Percentiles rank a stretch among this genome's conserved stretches.
phyloP scores from a whole-genome alignment of 2,329 filamentous ascomycete genomes.

The Scytalidium sp. region DNA sequence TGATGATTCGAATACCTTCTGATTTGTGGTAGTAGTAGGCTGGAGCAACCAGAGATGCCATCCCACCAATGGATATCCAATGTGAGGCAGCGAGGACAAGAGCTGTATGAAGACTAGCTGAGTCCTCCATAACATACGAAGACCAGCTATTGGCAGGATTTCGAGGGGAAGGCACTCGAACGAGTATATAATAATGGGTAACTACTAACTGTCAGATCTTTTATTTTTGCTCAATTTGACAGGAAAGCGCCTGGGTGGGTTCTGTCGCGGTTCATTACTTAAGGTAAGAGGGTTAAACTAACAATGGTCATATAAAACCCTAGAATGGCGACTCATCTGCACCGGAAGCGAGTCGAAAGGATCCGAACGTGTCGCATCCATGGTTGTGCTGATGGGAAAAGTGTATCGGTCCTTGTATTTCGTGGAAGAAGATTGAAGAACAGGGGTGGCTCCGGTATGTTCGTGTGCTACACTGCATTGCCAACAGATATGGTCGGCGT shows the following conservation, averaged over 20 bases:
- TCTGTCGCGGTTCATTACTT: not conserved
- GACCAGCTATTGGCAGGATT: not conserved
- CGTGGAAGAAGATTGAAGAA: too few relatives aligned
- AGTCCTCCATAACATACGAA: constrained; percentile 4
- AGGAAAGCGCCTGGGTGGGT: not conserved
- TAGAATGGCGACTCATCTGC: not conserved
- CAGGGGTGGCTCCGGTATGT: not conserved
- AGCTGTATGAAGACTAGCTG: constrained; percentile 3
- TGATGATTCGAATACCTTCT: constrained; percentile 9
- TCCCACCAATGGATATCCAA: constrained; percentile 2
- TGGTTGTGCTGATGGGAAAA: not conserved
- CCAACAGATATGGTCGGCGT: too few relatives aligned
- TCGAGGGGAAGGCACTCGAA: not conserved
- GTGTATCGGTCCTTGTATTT: not conserved
- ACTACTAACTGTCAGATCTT: constrained; percentile 4
- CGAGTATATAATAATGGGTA: constrained; percentile 5
- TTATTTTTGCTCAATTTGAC: not conserved
- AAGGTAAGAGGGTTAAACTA: not conserved
- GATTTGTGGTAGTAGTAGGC: constrained; percentile 7
- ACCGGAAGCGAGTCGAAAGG: constrained; percentile 6
- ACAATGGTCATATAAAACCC: constrained; percentile 4
- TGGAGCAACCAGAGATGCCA: not conserved
- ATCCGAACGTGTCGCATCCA: not conserved
- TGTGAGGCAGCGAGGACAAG: constrained; percentile 7
- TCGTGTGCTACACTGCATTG: too few relatives aligned